Conservation (phyloP, 1,139 yeast species). For the Yamadazyma membranifaciens region DNA sequence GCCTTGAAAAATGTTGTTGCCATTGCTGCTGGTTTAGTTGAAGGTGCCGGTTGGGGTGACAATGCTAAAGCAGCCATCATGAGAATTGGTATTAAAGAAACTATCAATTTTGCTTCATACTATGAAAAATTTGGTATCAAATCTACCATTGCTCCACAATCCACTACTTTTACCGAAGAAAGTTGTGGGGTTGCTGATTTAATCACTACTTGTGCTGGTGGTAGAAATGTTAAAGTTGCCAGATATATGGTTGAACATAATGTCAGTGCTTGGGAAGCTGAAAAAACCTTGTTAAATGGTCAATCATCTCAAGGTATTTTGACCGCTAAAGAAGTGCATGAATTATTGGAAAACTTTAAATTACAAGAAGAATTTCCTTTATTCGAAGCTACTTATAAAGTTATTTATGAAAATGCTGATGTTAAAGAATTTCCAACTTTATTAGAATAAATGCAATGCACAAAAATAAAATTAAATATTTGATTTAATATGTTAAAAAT, state of each 20-base stretch:
- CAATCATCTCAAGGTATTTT: conserved; percentile 93
- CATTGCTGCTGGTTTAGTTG: conserved; percentile 90
- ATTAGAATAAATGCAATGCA: conserved; percentile 20
- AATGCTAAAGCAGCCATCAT: conserved; percentile 94
- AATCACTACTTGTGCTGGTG: conserved; percentile 95
- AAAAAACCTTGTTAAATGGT: conserved; percentile 79
- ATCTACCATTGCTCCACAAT: conserved; percentile 62
- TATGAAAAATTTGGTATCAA: conserved; percentile 65
- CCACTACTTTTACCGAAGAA: conserved; percentile 84
- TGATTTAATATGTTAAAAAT: no score
- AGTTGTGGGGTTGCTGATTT: conserved; percentile 96
- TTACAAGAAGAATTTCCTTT: conserved; percentile 77
- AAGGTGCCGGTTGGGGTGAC: conserved; percentile 97
- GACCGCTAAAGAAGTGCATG: conserved; percentile 88
- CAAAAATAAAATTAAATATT: not conserved
- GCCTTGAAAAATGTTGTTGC: conserved; percentile 95
- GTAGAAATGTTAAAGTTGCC: conserved; percentile 91
- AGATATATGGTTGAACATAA: conserved; percentile 70
- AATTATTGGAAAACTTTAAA: conserved; percentile 62
- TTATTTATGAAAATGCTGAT: conserved; percentile 63
- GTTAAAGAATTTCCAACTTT: conserved; percentile 35
- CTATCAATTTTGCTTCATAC: conserved; percentile 54
- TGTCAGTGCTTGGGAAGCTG: conserved; percentile 74
- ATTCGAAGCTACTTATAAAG: conserved; percentile 79
- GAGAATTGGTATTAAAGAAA: conserved; percentile 90